Evolutionary conservation across 768 basidiomycete species (phyloP).

Genomic region (Xerocomellus amylosporus): DNA sequence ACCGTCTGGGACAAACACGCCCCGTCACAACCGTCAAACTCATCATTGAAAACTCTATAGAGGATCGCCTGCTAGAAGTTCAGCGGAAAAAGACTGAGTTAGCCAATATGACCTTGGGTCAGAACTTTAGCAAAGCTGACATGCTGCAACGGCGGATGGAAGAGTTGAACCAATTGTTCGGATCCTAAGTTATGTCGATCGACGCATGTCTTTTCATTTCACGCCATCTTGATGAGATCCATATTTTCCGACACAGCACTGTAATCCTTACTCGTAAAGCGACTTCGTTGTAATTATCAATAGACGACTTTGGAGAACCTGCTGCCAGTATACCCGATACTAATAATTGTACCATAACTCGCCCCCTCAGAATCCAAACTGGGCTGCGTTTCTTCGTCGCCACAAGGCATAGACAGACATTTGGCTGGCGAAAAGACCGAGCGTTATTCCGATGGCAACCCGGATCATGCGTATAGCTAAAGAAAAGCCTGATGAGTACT

Average conservation of each 20-base stretch:
- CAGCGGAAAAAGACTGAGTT: constrained; percentile 93
- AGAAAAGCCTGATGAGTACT: constrained; percentile 75
- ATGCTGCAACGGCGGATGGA: constrained; percentile 84
- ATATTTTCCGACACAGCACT: constrained; percentile 19
- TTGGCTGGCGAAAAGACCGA: constrained; percentile 80
- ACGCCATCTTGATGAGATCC: constrained; percentile 17
- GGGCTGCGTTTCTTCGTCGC: constrained; percentile 64
- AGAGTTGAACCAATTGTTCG: constrained; percentile 77
- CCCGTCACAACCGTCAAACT: constrained; percentile 91
- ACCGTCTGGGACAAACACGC: constrained; percentile 91
- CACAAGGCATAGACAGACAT: constrained; percentile 74
- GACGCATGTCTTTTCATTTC: constrained; percentile 13
- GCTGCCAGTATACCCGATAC: neutral
- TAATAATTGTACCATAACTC: neutral
- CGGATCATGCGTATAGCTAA: constrained; percentile 81
- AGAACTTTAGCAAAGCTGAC: constrained; percentile 85
- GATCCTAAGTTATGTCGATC: constrained; percentile 35
- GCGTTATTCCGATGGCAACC: constrained; percentile 81
- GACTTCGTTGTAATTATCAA: constrained; percentile 31
- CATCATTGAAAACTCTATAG: constrained; percentile 93
- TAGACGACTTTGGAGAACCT: constrained; percentile 21
- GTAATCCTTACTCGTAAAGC: constrained; percentile 35
- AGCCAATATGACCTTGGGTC: constrained; percentile 90
- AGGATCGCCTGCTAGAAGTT: constrained; percentile 87
- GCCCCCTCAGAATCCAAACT: constrained; percentile 66